Evolutionary conservation across 2,329 filamentous ascomycete genomes (phyloP), one percentile per base, ranked within the genome.

Genomic region (Fusarium abutilonis): DNA sequence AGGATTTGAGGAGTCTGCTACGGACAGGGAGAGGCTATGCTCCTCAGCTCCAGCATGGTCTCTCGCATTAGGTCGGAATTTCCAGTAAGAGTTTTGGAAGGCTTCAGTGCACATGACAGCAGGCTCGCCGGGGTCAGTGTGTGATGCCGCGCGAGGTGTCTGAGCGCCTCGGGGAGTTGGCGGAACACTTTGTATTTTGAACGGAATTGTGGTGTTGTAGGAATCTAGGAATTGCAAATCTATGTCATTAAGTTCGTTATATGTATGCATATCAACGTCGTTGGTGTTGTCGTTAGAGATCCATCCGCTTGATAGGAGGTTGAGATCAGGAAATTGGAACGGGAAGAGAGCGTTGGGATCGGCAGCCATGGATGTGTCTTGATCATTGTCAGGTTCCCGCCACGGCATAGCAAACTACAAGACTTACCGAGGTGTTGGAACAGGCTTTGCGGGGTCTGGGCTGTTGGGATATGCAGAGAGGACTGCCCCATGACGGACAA

Each of bases 191-290:
- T 46, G 40, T 3, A 66, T 31, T 29, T 75, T 71, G 9, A 75
- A 75, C 0, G 73, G 73, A 4, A 72, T 67, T 8, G 53, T 71
- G 1, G 55, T 57, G 35, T 74, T 75, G 44, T 75, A 75, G 1
- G 66, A 61, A 14, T 74, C 71, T 6, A 75, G 64, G 28, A 75
- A 75, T 10, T 63, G 62, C 2, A 75, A 60, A 46, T 75, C 73
- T 6, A 74, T 60, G 13, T 73, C 70, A 21, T 73, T 71, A 1
- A 75, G 63, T 9, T 73, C 70, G 21, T 71, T 69, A 11, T 61
- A 63, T 9, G 65, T 44, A 8, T 40, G 39, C 29, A 59, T 52
- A 6, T 52, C 52, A 1, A 52, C 23, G 1, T 61, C 49, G 6
- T 56, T 49, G 15, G 52, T 9, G 3, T 29, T 32, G n/a, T n/a